phyloP scores from a whole-genome alignment of 305 asterid genomes.

The Solanum aculeatissimum region DNA sequence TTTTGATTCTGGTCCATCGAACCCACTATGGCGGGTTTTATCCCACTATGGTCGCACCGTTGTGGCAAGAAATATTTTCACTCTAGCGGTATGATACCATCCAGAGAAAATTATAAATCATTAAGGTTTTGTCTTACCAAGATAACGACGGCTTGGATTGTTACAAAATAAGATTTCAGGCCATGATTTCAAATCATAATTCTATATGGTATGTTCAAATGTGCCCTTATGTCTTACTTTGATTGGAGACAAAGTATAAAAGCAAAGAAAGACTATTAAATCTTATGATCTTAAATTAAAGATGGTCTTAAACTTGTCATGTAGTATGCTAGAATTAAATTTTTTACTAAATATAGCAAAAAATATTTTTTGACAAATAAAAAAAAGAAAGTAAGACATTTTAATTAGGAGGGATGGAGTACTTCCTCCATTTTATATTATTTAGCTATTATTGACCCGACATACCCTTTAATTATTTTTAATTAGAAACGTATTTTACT shows the following conservation, averaged over 20 bases:
- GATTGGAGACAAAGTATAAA: background rate
- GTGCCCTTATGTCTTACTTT: background rate
- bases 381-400: background rate
- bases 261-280: background rate
- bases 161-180: no score
- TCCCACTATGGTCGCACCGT: no score
- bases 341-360: background rate
- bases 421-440: background rate
- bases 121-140: no score
- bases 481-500: no score
- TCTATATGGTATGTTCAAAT: background rate
- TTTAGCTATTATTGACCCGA: background rate
- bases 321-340: background rate
- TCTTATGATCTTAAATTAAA: background rate
- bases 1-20: no score
- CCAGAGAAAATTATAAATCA: no score
- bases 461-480: background rate
- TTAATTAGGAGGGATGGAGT: background rate
- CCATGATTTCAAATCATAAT: no score
- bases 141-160: no score
- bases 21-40: no score
- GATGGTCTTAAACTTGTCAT: background rate
- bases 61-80: no score
- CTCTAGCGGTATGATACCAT: no score
- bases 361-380: background rate